Percentiles rank a stretch among this genome's conserved stretches.
These are phyloP conservation scores for Rhizopogon vesiculosus DNA, from an alignment of 768 basidiomycete genomes.

Conservation along the genomic window DNA sequence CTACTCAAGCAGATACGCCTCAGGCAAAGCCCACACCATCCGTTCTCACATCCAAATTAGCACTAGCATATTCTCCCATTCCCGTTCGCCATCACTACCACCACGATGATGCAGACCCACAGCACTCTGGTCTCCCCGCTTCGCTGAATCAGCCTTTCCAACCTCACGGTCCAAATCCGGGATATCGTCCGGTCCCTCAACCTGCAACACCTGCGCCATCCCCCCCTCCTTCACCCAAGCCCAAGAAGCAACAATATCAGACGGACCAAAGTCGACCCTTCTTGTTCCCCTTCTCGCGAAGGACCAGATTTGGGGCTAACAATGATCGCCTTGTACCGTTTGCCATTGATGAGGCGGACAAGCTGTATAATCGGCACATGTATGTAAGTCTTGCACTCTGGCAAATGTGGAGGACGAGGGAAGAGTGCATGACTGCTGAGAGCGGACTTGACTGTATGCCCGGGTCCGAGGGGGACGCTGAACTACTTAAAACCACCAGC, in stretches of 20 bases:
- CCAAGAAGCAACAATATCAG: constrained; percentile 98
- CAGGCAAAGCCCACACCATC: constrained; percentile 25
- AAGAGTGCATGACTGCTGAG: constrained; percentile 92
- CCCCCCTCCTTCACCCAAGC: constrained; percentile 80
- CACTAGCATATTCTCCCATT: constrained; percentile 89
- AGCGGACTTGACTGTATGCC: constrained; percentile 84
- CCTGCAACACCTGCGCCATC: constrained; percentile 89
- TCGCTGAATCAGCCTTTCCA: constrained; percentile 32
- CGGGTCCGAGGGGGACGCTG: constrained; percentile 54
- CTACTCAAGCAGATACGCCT: constrained; percentile 25
- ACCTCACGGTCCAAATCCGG: constrained; percentile 16
- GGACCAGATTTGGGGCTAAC: constrained; percentile 39
- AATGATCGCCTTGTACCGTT: constrained; percentile 80
- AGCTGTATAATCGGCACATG: constrained; percentile 85
- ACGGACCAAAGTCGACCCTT: constrained; percentile 95
- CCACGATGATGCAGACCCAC: constrained; percentile 64
- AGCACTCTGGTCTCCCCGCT: constrained; percentile 36
- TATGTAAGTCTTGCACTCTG: constrained; percentile 82
- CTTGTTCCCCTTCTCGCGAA: constrained; percentile 90
- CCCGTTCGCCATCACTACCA: constrained; percentile 94
- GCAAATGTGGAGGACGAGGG: constrained; percentile 95
- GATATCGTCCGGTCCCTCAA: constrained; percentile 44
- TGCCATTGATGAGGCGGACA: constrained; percentile 94
- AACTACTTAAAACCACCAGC: constrained; percentile 43
- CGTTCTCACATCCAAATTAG: constrained; percentile 58